Percentiles rank a stretch among this genome's conserved stretches.
These are phyloP conservation scores for Plasmodium vivax DNA, from an alignment of 169 alveolate species.

Conservation along the genomic window DNA sequence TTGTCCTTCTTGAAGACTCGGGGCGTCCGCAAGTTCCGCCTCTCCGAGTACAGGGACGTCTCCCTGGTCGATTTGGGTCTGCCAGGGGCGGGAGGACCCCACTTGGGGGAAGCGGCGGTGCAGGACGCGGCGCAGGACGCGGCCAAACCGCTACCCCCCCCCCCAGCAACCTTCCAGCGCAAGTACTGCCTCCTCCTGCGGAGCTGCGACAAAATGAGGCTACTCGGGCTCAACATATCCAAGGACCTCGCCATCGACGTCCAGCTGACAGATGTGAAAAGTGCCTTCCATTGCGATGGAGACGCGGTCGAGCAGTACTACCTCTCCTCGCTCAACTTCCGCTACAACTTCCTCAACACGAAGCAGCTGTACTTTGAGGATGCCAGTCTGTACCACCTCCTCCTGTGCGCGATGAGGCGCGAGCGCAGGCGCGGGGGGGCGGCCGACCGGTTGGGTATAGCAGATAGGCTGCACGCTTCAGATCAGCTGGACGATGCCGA, in stretches of 20 bases:
- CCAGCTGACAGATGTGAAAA: background rate
- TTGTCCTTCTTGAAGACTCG: background rate
- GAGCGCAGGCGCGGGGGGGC: background rate
- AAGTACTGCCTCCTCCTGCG: constrained; percentile 25
- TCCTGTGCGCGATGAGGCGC: background rate
- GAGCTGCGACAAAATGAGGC: background rate
- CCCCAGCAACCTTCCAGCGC: background rate
- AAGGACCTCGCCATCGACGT: constrained; percentile 12
- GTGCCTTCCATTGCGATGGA: background rate
- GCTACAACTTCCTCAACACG: constrained; percentile 24
- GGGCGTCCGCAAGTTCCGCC: background rate
- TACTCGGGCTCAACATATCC: constrained; percentile 11
- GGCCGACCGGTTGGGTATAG: too few relatives aligned
- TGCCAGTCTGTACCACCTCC: background rate
- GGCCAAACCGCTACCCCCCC: background rate
- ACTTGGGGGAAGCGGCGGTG: background rate
- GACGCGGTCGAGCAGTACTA: constrained; percentile 11
- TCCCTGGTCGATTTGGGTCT: background rate
- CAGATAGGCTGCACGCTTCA: too few relatives aligned
- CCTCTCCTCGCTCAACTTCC: constrained; percentile 15
- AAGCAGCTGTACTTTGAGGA: constrained; percentile 53
- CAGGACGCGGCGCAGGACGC: background rate
- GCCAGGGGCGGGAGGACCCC: background rate
- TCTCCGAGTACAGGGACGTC: constrained; percentile 2
- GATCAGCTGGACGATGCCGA: background rate